Evolutionary conservation across 2,329 filamentous ascomycete species (phyloP).

Genomic region (Ceratocystis albifundus): DNA sequence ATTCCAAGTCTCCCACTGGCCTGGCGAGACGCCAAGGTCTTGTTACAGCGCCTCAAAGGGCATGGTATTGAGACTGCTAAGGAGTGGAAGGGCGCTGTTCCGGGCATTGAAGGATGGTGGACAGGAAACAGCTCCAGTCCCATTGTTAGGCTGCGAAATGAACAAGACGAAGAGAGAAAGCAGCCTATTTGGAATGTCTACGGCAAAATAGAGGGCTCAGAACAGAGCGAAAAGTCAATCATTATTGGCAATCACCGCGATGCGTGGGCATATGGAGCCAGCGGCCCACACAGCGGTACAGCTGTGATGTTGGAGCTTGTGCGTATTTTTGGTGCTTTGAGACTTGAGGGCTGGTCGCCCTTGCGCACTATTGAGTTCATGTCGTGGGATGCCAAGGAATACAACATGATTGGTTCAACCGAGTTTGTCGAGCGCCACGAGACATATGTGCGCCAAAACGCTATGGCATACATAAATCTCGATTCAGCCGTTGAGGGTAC

Average conservation of each 20-base stretch:
- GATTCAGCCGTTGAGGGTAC: conserved; percentile 57
- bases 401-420: conserved; percentile 87
- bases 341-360: conserved; percentile 71
- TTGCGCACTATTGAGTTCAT: conserved; percentile 93
- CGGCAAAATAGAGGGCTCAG: conserved; percentile 70
- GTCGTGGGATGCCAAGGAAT: conserved; percentile 90
- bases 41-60: conserved; percentile 66
- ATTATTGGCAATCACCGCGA: conserved; percentile 91
- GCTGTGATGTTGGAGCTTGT: conserved; percentile 85
- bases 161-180: conserved; percentile 70
- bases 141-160: conserved; percentile 68
- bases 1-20: conserved; percentile 86
- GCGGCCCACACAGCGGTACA: conserved; percentile 76
- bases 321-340: conserved; percentile 69
- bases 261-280: conserved; percentile 79
- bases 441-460: conserved; percentile 59
- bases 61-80: conserved; percentile 57
- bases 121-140: conserved; percentile 67
- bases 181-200: conserved; percentile 90
- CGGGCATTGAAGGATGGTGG: conserved; percentile 72
- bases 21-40: conserved; percentile 73
- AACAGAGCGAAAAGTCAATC: conserved; percentile 71
- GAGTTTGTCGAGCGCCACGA: conserved; percentile 85
- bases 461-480: conserved; percentile 82
- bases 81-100: conserved; percentile 66